phyloP scores from a whole-genome alignment of 495 filamentous ascomycete genomes.

The Xylaria telfairii region DNA sequence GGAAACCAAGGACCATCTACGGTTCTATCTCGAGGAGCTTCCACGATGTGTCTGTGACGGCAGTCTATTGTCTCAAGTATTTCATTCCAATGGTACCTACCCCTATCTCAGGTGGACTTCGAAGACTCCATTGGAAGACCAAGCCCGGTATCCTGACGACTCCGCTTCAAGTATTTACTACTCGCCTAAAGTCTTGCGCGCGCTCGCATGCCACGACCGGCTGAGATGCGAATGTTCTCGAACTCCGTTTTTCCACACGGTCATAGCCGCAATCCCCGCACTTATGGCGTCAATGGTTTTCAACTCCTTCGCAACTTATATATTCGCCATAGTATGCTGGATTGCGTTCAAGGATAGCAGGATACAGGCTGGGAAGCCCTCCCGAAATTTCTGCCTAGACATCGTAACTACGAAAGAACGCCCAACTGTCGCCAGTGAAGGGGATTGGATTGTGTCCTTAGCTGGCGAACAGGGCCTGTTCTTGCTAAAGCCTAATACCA shows the following conservation, averaged over 20 bases:
- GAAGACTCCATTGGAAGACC: background rate
- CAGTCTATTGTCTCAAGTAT: background rate
- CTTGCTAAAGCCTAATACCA: background rate
- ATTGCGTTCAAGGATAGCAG: background rate
- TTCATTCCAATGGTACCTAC: background rate
- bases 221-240: background rate
- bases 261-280: background rate
- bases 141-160: background rate
- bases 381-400: background rate
- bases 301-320: background rate
- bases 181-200: background rate
- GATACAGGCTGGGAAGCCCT: background rate
- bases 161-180: background rate
- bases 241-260: background rate
- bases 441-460: conserved; percentile 7
- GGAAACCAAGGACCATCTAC: background rate
- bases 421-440: background rate
- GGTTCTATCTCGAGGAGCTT: conserved; percentile 1
- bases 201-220: background rate
- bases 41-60: background rate
- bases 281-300: background rate
- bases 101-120: background rate
- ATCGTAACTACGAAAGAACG: background rate
- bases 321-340: background rate
- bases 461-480: conserved; percentile 13